Evolutionary conservation across 257 asterid species (phyloP), one percentile per base, ranked within the genome.

Genomic region (Ehretia macrophylla): DNA sequence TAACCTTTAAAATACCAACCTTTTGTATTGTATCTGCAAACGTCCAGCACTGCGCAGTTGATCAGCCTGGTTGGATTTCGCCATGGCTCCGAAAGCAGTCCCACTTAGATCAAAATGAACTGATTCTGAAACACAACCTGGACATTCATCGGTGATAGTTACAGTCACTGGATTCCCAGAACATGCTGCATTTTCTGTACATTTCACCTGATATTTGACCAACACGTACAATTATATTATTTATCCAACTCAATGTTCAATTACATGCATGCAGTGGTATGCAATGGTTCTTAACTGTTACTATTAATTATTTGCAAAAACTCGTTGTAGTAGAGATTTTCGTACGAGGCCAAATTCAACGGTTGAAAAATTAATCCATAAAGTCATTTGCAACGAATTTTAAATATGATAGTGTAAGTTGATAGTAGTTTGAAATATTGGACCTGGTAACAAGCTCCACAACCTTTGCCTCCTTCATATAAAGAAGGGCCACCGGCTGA

Each of bases 391-490:
- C n/a, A n/a, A n/a, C n/a, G n/a, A n/a, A n/a, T n/a, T n/a, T n/a
- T n/a, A n/a, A n/a, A n/a, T n/a, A n/a, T n/a, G 35, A 27, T 27
- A 27, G 3, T 27, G 35, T 6, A 27, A 27, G 35, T 27, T 27
- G 35, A 27, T 27, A 6, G 35, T 27, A 1, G 35, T 27, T 27
- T 27, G 35, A 17, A n/a, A 32, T 60, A 13, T 46, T 17, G 14
- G 4, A 87, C 96, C 89, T 87, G 84, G 72, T 74, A 91, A 23
- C 96, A 91, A 51, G 83, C 81, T 42, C 95, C 98, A 63, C 98
- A 91, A 10, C 77, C 89, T 69, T 69, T 75, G 71, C 97, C 94
- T 9, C 79, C 66, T 32, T 73, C 51, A 72, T 64, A 91, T 5
- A 87, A 56, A 19, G 94, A 77, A 17, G 89, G 69, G 64, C 86